Evolutionary conservation across 2,329 filamentous ascomycete species (phyloP).

Genomic region (Reticulascus tulasneorum): DNA sequence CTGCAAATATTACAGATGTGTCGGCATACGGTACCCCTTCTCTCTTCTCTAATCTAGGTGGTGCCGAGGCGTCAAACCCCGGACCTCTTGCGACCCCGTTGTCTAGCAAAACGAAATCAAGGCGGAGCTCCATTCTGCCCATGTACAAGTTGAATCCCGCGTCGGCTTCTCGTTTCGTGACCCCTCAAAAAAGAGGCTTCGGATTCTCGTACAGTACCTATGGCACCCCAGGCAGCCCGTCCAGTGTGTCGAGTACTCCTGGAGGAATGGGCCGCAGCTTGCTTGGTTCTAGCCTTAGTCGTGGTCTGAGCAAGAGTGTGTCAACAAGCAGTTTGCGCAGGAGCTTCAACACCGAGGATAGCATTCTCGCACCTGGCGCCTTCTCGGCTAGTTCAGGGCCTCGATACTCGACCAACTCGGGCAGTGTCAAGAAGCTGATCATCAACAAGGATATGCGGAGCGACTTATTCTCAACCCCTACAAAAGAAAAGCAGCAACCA

Average conservation of each 20-base stretch:
- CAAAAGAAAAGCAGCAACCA: constrained; percentile 42
- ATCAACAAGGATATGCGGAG: constrained; percentile 85
- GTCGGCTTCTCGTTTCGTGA: constrained; percentile 73
- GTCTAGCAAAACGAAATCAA: constrained; percentile 68
- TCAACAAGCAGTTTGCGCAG: constrained; percentile 83
- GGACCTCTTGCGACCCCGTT: constrained; percentile 91
- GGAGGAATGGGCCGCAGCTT: constrained; percentile 64
- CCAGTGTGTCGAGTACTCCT: constrained; percentile 66
- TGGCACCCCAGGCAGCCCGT: constrained; percentile 70
- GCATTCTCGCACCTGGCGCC: constrained; percentile 78
- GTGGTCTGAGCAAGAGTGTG: constrained; percentile 79
- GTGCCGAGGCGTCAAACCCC: constrained; percentile 62
- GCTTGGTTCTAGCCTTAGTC: constrained; percentile 60
- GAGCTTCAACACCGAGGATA: constrained; percentile 77
- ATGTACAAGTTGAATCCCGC: constrained; percentile 84
- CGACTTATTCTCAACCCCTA: constrained; percentile 62
- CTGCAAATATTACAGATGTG: constrained; percentile 75
- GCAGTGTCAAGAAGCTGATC: constrained; percentile 82
- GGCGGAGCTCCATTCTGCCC: constrained; percentile 75
- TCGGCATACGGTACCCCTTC: constrained; percentile 87
- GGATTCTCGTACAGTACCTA: constrained; percentile 94
- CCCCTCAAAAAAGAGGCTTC: constrained; percentile 81
- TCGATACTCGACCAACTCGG: constrained; percentile 62
- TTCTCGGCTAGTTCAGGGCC: constrained; percentile 67
- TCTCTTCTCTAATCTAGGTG: constrained; percentile 72